Base-by-base conservation (phyloP, 768 basidiomycete genomes). In the Rhizopogon vulgaris region DNA sequence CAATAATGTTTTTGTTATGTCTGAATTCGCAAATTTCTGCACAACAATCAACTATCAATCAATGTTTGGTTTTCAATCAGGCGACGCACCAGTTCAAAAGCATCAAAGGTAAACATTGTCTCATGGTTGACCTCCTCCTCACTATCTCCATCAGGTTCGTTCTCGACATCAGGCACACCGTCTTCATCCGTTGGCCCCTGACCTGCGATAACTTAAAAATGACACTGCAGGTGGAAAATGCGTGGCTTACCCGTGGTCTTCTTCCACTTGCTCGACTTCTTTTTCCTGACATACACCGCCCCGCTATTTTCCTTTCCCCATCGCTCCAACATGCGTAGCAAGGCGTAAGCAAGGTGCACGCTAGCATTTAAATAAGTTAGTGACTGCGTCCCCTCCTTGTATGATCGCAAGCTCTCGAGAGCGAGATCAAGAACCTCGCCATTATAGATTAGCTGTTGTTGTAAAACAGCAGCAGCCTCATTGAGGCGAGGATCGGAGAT, bases 371-470 rank as follows among this genome's bases (percentile, higher is more conserved):
- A 82, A 71, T 92, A 97, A 7, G 84, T 82, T 45, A 87, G 70
- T 1, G 79, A 80, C 58, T 88, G 86, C 6, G 90, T 85, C 46
- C 84, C 92, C 41, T 86, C 79, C 58, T 85, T 89, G 74, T 93
- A 97, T 24, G 74, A 73, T 43, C 80, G 75, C 45, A 98, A 67
- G 50, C 88, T 85, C 24, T 87, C 85, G 40, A 94, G 72, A 0
- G 93, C 80, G 22, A 93, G 82, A 58, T 98, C 94, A 49, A 98
- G 82, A 15, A 94, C 84, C 57, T 97, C 93, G 32, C 91, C 94
- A 60, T 94, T 94, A 72, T 97, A 98, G 61, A 97, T 87, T 24
- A 99, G 74, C 65, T 96, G 91, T 56, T 92, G 83, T 60, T 93
- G 90, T 1, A 98, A 75, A 17, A 86, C 73, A 50, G 83, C 83